Percentiles rank a stretch among this genome's conserved stretches.
These are phyloP conservation scores for Podospora australis DNA, from an alignment of 495 filamentous ascomycete species.

Conservation along the genomic window DNA sequence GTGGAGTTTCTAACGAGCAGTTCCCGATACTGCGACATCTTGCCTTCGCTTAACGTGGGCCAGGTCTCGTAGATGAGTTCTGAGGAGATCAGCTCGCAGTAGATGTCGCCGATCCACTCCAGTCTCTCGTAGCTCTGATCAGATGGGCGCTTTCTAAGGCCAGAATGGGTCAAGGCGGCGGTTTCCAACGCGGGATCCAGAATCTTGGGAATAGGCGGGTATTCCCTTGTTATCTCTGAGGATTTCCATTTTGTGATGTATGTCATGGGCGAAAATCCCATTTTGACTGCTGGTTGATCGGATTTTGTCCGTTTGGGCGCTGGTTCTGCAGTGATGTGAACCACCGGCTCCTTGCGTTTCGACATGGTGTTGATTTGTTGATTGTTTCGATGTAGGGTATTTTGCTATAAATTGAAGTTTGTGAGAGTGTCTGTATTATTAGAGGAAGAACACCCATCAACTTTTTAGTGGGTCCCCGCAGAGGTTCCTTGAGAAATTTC, in stretches of 20 bases:
- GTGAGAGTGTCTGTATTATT: too few relatives aligned
- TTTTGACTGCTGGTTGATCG: not conserved
- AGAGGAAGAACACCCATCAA: too few relatives aligned
- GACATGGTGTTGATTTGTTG: constrained; percentile 8
- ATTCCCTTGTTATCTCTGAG: constrained; percentile 26
- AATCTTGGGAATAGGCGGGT: constrained; percentile 56
- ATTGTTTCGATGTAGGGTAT: not conserved
- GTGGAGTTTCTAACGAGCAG: constrained; percentile 71
- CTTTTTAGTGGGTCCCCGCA: too few relatives aligned
- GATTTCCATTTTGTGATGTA: constrained; percentile 36
- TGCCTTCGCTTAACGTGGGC: constrained; percentile 49
- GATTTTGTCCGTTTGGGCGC: constrained; percentile 14
- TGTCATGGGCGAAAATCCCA: constrained; percentile 2
- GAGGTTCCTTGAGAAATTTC: too few relatives aligned
- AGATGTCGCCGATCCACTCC: constrained; percentile 72
- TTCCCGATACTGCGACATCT: constrained; percentile 61
- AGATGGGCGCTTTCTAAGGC: constrained; percentile 26
- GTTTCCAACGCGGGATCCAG: constrained; percentile 48
- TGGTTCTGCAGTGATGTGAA: not conserved
- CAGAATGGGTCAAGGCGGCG: constrained; percentile 63
- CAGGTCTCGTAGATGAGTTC: constrained; percentile 60
- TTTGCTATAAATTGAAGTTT: too few relatives aligned
- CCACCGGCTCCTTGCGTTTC: constrained; percentile 15
- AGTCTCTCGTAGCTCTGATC: constrained; percentile 58
- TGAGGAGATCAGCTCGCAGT: constrained; percentile 62